Base-by-base conservation (phyloP, 768 basidiomycete genomes). In the Hysterangium stoloniferum region DNA sequence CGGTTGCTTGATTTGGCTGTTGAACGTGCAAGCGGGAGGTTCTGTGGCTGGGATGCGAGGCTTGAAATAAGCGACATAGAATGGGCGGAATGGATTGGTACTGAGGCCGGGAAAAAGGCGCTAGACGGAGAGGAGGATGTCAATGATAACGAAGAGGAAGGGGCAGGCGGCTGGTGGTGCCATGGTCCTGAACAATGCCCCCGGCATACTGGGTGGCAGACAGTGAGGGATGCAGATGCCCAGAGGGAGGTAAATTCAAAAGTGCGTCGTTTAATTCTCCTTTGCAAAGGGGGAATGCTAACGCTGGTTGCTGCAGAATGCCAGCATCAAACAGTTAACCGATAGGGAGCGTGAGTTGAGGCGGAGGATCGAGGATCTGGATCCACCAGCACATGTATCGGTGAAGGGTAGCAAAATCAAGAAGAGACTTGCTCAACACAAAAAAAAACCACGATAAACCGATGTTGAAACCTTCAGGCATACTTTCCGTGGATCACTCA, bases 21-120 rank as follows among this genome's bases (percentile, higher is more conserved):
- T n/a, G 77, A 77, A 37, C 74, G 86, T 32, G 79, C 84, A 8
- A 78, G 79, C 53, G 66, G 69, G n/a, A 61, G n/a, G 25, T 15
- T 79, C 13, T 96, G 92, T 65, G 91, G 93, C 4, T 93, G 91
- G 82, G 92, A 96, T 63, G 81, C 83, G 58, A 74, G 92, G 27
- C 71, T 96, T 20, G 85, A 85, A 53, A 82, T 84, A 61, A 83
- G 83, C n/a, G 86, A 90, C 41, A 80, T 82, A 52, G 86, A 88
- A 61, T 89, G 80, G 72, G 74, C 68, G 32, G 84, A 83, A 43
- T 84, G 80, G 34, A 37, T 48, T 3, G 57, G 46, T n/a, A 37
- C 36, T 5, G 47, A 33, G 45, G 68, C 64, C 11, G 70, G 71
- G 37, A 60, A 61, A 2, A 29, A 51, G 20, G 54, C 43, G 25